These are phyloP conservation scores for Chlorella sp. DNA, from an alignment of 139 green algal genomes.

Conservation along the genomic window DNA sequence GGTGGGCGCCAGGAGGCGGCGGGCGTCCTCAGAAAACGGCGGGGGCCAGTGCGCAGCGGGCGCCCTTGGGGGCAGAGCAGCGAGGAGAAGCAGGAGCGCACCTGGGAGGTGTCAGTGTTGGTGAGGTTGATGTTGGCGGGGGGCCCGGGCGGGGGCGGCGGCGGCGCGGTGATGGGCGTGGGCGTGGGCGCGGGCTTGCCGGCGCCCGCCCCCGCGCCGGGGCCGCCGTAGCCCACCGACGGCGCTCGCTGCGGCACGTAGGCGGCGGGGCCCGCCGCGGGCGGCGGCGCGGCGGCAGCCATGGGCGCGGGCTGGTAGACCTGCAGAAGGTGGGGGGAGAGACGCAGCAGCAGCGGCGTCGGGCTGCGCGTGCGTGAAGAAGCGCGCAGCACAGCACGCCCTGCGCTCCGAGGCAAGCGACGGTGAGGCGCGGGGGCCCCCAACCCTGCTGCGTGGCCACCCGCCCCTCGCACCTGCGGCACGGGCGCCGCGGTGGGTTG, in stretches of 20 bases:
- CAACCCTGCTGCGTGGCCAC: too few relatives aligned
- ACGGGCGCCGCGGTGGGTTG: too few relatives aligned
- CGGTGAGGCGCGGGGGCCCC: too few relatives aligned
- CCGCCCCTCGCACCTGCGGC: too few relatives aligned
- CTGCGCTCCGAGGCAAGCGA: too few relatives aligned
- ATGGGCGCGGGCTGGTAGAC: slow-evolving; percentile 8
- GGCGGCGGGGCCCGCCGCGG: not conserved
- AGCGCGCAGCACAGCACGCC: too few relatives aligned
- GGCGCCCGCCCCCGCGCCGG: not conserved
- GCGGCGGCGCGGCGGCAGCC: not conserved
- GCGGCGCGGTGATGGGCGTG: slow-evolving; percentile 26
- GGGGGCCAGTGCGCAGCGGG: too few relatives aligned
- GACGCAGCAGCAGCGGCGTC: not conserved
- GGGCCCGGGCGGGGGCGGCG: slow-evolving; percentile 62
- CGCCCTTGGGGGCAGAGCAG: too few relatives aligned
- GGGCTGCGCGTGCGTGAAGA: not conserved
- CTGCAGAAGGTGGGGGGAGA: not conserved
- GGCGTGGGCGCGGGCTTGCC: slow-evolving; percentile 1
- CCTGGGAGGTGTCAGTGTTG: slow-evolving; percentile 69
- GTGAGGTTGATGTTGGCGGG: slow-evolving; percentile 73
- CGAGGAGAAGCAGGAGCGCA: too few relatives aligned
- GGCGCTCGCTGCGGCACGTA: slow-evolving; percentile 35
- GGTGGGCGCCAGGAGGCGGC: too few relatives aligned
- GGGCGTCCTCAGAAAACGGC: too few relatives aligned
- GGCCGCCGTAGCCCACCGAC: too few relatives aligned